A percentile compares a stretch with the other conserved stretches of the same genome.
Evolutionary conservation across 1,284 basidiomycete genomes (phyloP).

Genomic region (Papiliotrema flavescens): DNA sequence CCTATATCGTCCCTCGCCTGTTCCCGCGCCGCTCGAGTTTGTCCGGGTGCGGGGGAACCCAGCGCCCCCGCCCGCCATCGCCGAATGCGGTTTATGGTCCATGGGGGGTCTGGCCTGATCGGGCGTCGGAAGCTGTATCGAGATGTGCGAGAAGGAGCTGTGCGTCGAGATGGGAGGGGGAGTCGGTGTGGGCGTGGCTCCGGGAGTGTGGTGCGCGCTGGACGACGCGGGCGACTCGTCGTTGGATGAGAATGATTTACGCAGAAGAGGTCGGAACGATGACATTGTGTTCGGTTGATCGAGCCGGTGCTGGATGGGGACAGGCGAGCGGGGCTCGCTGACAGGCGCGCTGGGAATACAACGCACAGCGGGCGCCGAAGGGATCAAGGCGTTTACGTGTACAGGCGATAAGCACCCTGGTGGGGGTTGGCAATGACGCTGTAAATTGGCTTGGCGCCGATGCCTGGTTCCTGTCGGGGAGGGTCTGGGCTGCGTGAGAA

Average conservation of each 20-base stretch:
- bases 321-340: too few relatives aligned
- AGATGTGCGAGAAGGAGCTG: constrained; percentile 8
- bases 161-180: background rate
- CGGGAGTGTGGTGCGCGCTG: background rate
- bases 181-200: background rate
- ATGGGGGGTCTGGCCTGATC: constrained; percentile 1
- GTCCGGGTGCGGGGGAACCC: constrained; percentile 33
- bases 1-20: constrained; percentile 57
- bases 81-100: background rate
- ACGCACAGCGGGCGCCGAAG: too few relatives aligned
- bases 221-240: background rate
- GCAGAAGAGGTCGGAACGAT: constrained; percentile 11
- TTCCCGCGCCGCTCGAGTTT: constrained; percentile 28
- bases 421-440: too few relatives aligned
- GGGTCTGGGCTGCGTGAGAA: too few relatives aligned
- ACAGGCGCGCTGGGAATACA: too few relatives aligned
- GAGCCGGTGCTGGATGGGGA: too few relatives aligned
- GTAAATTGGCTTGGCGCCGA: too few relatives aligned
- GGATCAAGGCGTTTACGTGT: too few relatives aligned
- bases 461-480: too few relatives aligned
- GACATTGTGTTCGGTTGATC: too few relatives aligned
- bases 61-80: background rate
- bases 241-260: constrained; percentile 11
- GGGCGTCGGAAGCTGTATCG: constrained; percentile 6
- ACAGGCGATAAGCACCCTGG: too few relatives aligned